Conservation (phyloP, 129 eudicot species). For the Sambucus nigra region DNA sequence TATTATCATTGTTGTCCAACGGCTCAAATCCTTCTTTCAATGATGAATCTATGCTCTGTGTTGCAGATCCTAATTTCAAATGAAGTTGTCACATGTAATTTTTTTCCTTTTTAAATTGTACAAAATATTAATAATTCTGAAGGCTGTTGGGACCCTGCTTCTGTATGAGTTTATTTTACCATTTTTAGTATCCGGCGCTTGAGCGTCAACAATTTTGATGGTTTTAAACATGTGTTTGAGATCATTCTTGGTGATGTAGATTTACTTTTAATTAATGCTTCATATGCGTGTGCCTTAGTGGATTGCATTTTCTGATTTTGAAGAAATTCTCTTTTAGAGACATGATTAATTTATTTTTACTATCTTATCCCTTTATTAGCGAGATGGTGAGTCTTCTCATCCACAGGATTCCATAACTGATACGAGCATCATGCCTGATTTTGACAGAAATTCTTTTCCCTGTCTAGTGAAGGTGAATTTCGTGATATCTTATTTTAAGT, state of each 20-base stretch:
- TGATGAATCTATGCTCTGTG: neutral
- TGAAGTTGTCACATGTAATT: neutral
- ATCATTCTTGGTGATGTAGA: neutral
- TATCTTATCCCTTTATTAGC: constrained; percentile 27
- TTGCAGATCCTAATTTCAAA: neutral
- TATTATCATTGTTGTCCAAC: neutral
- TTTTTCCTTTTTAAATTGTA: neutral
- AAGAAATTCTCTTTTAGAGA: neutral
- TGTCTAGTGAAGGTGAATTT: constrained; percentile 82
- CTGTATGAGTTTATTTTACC: neutral
- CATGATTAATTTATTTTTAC: neutral
- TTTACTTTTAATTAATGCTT: neutral
- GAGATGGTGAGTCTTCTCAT: constrained; percentile 33
- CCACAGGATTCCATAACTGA: constrained; percentile 13
- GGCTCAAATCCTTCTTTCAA: neutral
- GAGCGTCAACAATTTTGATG: neutral
- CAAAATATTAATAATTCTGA: neutral
- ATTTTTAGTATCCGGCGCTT: neutral
- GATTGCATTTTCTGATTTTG: neutral
- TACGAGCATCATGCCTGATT: constrained; percentile 20
- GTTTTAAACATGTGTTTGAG: neutral
- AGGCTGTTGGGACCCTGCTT: neutral
- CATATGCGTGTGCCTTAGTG: neutral
- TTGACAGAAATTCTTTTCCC: constrained; percentile 41
- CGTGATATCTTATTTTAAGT: too few relatives aligned